These are phyloP conservation scores for Xylariales sp. DNA, from an alignment of 2,329 filamentous ascomycete genomes.

Conservation along the genomic window DNA sequence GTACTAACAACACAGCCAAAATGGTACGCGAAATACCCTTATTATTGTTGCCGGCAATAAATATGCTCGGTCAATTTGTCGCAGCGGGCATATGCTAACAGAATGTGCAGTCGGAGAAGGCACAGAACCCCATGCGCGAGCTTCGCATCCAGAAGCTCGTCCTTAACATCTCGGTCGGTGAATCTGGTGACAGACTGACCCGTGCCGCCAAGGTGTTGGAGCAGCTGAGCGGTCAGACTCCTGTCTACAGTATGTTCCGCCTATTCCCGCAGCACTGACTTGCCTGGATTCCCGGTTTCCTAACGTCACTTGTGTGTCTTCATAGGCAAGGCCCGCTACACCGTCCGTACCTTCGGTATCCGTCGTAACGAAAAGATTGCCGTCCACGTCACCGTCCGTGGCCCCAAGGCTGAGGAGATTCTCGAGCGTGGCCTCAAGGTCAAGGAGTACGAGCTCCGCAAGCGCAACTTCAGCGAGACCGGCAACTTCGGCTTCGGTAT, in stretches of 20 bases:
- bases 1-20: slow-evolving; percentile 21
- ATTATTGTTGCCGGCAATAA: too few relatives aligned
- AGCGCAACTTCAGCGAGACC: slow-evolving; percentile 99
- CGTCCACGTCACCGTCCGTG: slow-evolving; percentile 98
- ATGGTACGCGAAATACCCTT: slow-evolving; percentile 6
- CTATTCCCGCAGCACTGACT: too few relatives aligned
- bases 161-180: slow-evolving; percentile 86
- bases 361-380: slow-evolving; percentile 99
- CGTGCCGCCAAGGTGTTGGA: slow-evolving; percentile 99
- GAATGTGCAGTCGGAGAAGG: slow-evolving; percentile 68
- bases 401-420: slow-evolving; percentile 98
- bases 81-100: slow-evolving; percentile 31
- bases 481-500: slow-evolving; percentile 99
- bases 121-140: slow-evolving; percentile 98
- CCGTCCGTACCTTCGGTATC: slow-evolving; percentile 99
- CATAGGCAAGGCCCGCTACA: slow-evolving; percentile 98
- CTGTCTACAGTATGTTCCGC: slow-evolving; percentile 83
- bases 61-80: too few relatives aligned
- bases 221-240: slow-evolving; percentile 98
- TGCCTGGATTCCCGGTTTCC: neutral
- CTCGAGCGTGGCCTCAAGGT: slow-evolving; percentile 99
- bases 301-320: slow-evolving; percentile 1
- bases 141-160: slow-evolving; percentile 76
- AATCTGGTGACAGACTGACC: slow-evolving; percentile 99
- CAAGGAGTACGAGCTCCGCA: slow-evolving; percentile 99